A percentile compares a stretch with the other conserved stretches of the same genome.
phyloP scores from a whole-genome alignment of 331 rosid species.

The Telfairia occidentalis region DNA sequence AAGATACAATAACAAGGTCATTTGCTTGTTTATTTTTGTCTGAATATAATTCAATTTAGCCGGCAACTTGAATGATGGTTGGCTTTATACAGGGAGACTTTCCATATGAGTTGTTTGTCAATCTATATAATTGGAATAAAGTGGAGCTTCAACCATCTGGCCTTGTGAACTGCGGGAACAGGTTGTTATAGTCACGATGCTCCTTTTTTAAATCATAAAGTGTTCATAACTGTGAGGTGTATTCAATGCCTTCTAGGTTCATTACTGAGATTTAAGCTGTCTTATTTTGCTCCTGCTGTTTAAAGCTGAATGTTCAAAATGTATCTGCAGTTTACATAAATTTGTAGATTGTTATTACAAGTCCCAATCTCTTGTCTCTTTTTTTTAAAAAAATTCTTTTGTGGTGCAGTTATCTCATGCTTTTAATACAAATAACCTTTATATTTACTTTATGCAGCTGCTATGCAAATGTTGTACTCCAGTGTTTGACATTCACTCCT shows the following conservation, averaged over 20 bases:
- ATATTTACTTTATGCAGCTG: conserved; percentile 46
- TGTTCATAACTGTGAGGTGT: background rate
- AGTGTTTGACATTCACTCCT: conserved; percentile 88
- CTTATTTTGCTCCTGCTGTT: background rate
- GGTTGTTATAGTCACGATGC: background rate
- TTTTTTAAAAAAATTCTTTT: background rate
- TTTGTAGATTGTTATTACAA: background rate
- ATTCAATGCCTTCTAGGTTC: background rate
- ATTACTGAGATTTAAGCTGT: background rate
- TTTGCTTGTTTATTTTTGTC: background rate
- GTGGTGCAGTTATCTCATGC: conserved; percentile 2
- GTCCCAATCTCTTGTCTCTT: background rate
- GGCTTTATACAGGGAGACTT: conserved; percentile 9
- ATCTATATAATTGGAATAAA: conserved; percentile 7
- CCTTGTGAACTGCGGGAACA: conserved; percentile 18
- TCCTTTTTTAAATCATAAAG: background rate
- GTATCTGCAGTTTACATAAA: background rate
- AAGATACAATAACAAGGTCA: conserved; percentile 56
- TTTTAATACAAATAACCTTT: background rate
- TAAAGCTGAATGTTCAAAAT: background rate
- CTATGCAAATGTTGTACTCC: conserved; percentile 87
- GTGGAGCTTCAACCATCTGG: conserved; percentile 18
- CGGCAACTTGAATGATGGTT: background rate
- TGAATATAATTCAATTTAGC: background rate
- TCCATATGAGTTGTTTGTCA: conserved; percentile 2